phyloP scores from a whole-genome alignment of 2,329 filamentous ascomycete species.

The Venturiaceae sp. region DNA sequence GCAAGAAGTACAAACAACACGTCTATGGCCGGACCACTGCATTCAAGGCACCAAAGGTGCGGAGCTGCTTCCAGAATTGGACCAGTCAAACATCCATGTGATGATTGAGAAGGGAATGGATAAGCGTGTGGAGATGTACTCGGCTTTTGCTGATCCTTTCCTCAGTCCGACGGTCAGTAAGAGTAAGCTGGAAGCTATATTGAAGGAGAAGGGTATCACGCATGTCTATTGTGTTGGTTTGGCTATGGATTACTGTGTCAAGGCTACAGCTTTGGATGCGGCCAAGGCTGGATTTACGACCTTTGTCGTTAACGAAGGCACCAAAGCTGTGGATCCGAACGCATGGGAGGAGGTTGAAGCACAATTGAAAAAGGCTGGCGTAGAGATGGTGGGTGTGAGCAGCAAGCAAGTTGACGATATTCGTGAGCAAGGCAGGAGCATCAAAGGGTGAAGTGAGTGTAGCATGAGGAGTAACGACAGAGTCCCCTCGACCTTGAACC shows the following conservation, averaged over 20 bases:
- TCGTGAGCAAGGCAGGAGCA: background rate
- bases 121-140: slow-evolving; percentile 80
- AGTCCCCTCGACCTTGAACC: too few relatives aligned
- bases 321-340: slow-evolving; percentile 56
- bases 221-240: slow-evolving; percentile 81
- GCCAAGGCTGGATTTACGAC: slow-evolving; percentile 64
- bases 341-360: slow-evolving; percentile 46
- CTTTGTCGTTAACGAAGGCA: slow-evolving; percentile 70
- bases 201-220: slow-evolving; percentile 53
- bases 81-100: slow-evolving; percentile 47
- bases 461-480: too few relatives aligned
- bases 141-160: slow-evolving; percentile 79
- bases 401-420: slow-evolving; percentile 41
- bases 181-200: slow-evolving; percentile 49
- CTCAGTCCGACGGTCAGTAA: slow-evolving; percentile 45
- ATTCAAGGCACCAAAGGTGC: slow-evolving; percentile 65
- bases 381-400: slow-evolving; percentile 50
- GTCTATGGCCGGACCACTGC: slow-evolving; percentile 88
- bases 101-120: slow-evolving; percentile 73
- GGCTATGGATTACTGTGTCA: slow-evolving; percentile 85
- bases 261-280: slow-evolving; percentile 70
- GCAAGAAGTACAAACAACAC: slow-evolving; percentile 52
- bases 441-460: background rate
- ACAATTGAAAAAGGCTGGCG: slow-evolving; percentile 49
- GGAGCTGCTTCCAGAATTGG: slow-evolving; percentile 62